Evolutionary conservation across 768 basidiomycete genomes (phyloP).

Genomic region (Termitomyces eurrhizus): DNA sequence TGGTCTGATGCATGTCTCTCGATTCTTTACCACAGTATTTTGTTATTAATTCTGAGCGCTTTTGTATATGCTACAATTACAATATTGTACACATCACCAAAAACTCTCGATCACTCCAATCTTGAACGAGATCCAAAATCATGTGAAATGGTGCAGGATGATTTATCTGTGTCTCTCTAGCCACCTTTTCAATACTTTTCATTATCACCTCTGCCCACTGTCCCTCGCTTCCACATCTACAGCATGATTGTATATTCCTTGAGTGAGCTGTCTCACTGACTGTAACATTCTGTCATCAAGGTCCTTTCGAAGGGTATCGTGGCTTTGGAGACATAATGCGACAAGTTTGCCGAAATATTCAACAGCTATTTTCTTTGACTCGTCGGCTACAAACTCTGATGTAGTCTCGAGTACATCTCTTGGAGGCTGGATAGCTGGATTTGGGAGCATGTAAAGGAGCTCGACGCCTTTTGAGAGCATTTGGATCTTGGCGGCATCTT

Average conservation of each 20-base stretch:
- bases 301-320: not conserved
- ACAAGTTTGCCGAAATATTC: not conserved
- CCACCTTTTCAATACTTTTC: not conserved
- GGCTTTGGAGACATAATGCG: not conserved
- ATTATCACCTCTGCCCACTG: not conserved
- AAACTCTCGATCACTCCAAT: not conserved
- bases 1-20: not conserved
- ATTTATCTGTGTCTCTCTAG: not conserved
- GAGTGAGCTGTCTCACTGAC: not conserved
- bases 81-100: not conserved
- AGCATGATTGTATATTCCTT: not conserved
- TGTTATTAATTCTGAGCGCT: not conserved
- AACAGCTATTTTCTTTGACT: not conserved
- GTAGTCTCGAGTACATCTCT: not conserved
- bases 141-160: not conserved
- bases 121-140: not conserved
- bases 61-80: not conserved
- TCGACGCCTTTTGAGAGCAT: not conserved
- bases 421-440: not conserved
- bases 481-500: conserved; percentile 2
- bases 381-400: not conserved
- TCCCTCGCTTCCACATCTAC: not conserved
- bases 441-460: conserved; percentile 2
- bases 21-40: not conserved
- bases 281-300: not conserved